These are phyloP conservation scores for Backusella parvicylindrica DNA, from an alignment of 192 early-diverging fungal genomes.

Conservation along the genomic window DNA sequence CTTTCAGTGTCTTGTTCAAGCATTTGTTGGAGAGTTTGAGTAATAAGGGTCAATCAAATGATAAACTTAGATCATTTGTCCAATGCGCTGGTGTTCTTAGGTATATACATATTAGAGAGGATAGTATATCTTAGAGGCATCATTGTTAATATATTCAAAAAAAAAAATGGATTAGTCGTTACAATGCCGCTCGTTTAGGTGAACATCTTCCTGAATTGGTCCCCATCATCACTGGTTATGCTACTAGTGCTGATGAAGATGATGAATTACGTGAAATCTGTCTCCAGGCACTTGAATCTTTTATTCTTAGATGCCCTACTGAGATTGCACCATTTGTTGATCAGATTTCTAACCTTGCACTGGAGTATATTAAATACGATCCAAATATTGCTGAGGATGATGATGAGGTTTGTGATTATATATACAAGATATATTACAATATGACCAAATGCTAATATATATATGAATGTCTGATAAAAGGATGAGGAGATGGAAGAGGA, in stretches of 20 bases:
- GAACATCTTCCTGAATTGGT: constrained; percentile 59
- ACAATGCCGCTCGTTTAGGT: constrained; percentile 63
- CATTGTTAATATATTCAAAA: not conserved
- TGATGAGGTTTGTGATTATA: constrained; percentile 39
- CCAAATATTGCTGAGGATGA: constrained; percentile 74
- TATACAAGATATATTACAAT: not conserved
- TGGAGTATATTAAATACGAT: constrained; percentile 76
- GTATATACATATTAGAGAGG: constrained; percentile 34
- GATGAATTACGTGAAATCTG: constrained; percentile 84
- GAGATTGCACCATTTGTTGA: constrained; percentile 64
- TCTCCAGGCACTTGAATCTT: constrained; percentile 76
- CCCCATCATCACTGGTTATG: constrained; percentile 59
- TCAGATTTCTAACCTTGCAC: constrained; percentile 53
- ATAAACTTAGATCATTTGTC: constrained; percentile 72
- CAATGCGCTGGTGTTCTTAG: constrained; percentile 70
- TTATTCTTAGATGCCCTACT: constrained; percentile 73
- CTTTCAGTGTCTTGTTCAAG: constrained; percentile 65
- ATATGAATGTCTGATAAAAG: constrained; percentile 51
- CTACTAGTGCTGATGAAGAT: constrained; percentile 53
- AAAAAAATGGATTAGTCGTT: no score
- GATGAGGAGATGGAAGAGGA: constrained; percentile 55
- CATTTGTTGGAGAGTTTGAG: constrained; percentile 52
- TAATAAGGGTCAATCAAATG: constrained; percentile 47
- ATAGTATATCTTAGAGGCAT: no score
- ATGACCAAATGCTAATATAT: not conserved